Evolutionary conservation across 768 basidiomycete genomes (phyloP).

Genomic region (Gautieria morchelliformis): DNA sequence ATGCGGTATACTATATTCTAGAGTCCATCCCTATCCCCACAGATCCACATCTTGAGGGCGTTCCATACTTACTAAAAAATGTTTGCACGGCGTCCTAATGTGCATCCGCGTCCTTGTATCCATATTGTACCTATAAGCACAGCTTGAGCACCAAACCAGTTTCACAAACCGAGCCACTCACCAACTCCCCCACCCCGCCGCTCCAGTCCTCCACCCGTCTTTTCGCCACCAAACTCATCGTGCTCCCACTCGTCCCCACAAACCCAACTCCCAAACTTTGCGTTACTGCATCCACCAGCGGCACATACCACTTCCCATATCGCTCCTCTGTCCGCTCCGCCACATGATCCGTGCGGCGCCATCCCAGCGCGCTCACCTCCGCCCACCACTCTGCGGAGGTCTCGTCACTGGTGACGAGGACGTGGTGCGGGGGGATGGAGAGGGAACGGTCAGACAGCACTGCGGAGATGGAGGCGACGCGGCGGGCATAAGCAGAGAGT

Average conservation of each 20-base stretch:
- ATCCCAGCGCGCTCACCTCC: constrained; percentile 39
- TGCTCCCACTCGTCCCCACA: constrained; percentile 62
- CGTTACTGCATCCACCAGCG: constrained; percentile 64
- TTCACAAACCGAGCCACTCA: not conserved
- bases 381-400: constrained; percentile 47
- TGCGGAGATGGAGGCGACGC: constrained; percentile 43
- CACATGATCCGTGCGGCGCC: constrained; percentile 43
- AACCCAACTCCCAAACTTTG: constrained; percentile 61
- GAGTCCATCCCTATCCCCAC: no score
- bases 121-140: not conserved
- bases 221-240: constrained; percentile 58
- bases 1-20: no score
- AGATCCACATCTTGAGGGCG: no score
- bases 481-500: constrained; percentile 40
- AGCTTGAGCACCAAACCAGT: no score
- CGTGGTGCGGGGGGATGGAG: constrained; percentile 19
- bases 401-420: constrained; percentile 62
- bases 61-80: no score
- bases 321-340: constrained; percentile 29
- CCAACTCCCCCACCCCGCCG: not conserved
- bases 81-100: not conserved
- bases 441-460: constrained; percentile 23
- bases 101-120: not conserved
- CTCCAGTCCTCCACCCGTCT: constrained; percentile 61
- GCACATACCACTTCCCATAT: constrained; percentile 52